These are phyloP conservation scores for Andrographis paniculata DNA, from an alignment of 305 asterid species.

Conservation along the genomic window DNA sequence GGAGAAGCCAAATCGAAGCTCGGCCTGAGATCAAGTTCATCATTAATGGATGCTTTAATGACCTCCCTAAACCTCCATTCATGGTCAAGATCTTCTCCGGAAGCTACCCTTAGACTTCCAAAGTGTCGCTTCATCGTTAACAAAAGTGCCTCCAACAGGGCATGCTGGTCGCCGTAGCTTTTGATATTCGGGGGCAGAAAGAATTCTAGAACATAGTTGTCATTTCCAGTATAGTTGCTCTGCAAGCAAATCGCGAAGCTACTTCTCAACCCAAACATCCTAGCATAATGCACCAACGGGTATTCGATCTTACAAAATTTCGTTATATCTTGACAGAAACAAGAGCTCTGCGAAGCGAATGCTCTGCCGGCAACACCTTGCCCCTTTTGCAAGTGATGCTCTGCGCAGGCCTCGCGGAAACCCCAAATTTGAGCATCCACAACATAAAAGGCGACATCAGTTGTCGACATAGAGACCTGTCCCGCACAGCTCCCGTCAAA, in stretches of 20 bases:
- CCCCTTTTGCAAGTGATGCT: conserved; percentile 84
- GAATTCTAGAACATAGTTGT: conserved; percentile 72
- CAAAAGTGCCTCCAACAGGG: conserved; percentile 52
- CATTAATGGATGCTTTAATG: conserved; percentile 42
- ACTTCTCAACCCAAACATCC: conserved; percentile 61
- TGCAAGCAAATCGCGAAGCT: conserved; percentile 72
- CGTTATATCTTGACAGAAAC: conserved; percentile 67
- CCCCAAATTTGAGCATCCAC: conserved; percentile 90
- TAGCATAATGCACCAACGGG: conserved; percentile 92
- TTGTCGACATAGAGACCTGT: conserved; percentile 82
- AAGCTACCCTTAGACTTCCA: conserved; percentile 75
- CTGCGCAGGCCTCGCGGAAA: conserved; percentile 82
- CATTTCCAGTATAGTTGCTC: conserved; percentile 75
- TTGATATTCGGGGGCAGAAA: conserved; percentile 48
- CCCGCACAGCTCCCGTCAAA: conserved; percentile 91
- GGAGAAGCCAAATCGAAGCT: conserved; percentile 22
- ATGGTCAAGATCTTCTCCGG: conserved; percentile 64
- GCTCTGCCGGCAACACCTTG: conserved; percentile 94
- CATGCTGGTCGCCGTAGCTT: conserved; percentile 40
- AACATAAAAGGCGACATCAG: conserved; percentile 70
- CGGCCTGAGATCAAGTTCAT: conserved; percentile 31
- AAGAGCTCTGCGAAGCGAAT: conserved; percentile 45
- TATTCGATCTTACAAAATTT: conserved; percentile 73
- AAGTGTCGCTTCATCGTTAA: conserved; percentile 67
- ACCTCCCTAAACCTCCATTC: conserved; percentile 67